Conservation (phyloP, 192 early-diverging fungal genomes). For the Chytriomyces hyalinus region DNA sequence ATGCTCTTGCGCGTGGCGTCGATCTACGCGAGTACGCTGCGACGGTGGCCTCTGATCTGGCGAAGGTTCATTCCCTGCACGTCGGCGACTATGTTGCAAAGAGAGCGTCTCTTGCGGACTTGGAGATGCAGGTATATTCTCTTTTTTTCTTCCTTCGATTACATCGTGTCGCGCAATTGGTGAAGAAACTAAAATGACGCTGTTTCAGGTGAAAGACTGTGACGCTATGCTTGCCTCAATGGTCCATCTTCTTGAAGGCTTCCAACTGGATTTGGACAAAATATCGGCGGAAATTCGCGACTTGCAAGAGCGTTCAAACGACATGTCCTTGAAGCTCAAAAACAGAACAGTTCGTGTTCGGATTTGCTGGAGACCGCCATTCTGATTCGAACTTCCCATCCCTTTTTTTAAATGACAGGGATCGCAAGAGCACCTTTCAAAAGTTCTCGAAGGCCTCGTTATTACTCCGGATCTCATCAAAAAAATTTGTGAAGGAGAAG, state of each 20-base stretch:
- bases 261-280: conserved; percentile 85
- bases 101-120: neutral
- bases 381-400: neutral
- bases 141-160: conserved; percentile 14
- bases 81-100: conserved; percentile 12
- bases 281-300: conserved; percentile 88
- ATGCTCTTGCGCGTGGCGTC: conserved; percentile 81
- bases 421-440: conserved; percentile 74
- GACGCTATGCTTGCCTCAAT: conserved; percentile 74
- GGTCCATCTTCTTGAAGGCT: conserved; percentile 82
- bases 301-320: conserved; percentile 80
- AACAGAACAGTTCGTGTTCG: conserved; percentile 68
- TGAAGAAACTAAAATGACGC: neutral
- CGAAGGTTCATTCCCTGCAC: conserved; percentile 54
- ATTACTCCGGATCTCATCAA: conserved; percentile 66
- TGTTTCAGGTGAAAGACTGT: conserved; percentile 34
- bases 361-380: neutral
- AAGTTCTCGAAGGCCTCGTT: conserved; percentile 84
- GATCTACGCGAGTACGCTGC: conserved; percentile 86
- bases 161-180: neutral
- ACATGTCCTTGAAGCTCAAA: conserved; percentile 80
- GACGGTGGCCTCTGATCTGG: conserved; percentile 71
- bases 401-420: conserved; percentile 9
- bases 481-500: conserved; percentile 89
- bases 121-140: conserved; percentile 3